phyloP scores from a whole-genome alignment of 192 early-diverging fungal species.

The Mortierella alpina region DNA sequence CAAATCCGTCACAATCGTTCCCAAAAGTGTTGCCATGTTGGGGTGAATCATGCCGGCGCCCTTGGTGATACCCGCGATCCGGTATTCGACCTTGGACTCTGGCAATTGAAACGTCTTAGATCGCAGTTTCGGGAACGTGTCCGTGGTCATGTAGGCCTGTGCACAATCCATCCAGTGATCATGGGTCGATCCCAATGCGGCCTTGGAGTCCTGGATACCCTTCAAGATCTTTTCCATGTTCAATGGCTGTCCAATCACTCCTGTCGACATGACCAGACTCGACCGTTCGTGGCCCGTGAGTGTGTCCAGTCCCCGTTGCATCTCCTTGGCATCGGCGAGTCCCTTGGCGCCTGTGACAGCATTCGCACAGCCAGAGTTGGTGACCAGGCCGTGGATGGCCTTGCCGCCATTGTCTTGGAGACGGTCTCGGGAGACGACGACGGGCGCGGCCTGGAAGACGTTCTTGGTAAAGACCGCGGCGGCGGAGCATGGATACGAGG shows the following conservation, averaged over 20 bases:
- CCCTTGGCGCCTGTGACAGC: conserved; percentile 93
- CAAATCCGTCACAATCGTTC: conserved; percentile 88
- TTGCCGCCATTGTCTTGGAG: conserved; percentile 62
- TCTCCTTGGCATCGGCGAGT: conserved; percentile 77
- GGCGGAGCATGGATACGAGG: conserved; percentile 72
- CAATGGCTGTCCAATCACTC: conserved; percentile 94
- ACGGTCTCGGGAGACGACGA: conserved; percentile 75
- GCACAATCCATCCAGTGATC: conserved; percentile 85
- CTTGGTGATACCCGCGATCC: conserved; percentile 96
- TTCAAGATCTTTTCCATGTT: conserved; percentile 83
- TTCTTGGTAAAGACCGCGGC: conserved; percentile 95
- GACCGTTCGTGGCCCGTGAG: conserved; percentile 56
- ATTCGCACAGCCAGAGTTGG: conserved; percentile 96
- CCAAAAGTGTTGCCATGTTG: conserved; percentile 96
- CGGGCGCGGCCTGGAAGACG: conserved; percentile 91
- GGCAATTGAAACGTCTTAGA: conserved; percentile 66
- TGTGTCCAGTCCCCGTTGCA: conserved; percentile 69
- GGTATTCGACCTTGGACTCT: conserved; percentile 60
- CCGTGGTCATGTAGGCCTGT: conserved; percentile 95
- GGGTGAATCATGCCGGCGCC: conserved; percentile 99
- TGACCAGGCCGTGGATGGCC: conserved; percentile 67
- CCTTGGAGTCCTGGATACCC: conserved; percentile 67
- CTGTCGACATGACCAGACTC: conserved; percentile 93
- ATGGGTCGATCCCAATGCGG: conserved; percentile 62
- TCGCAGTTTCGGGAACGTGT: conserved; percentile 95